Conservation (phyloP, 1,284 basidiomycete genomes). For the Rhizopogon parksii region DNA sequence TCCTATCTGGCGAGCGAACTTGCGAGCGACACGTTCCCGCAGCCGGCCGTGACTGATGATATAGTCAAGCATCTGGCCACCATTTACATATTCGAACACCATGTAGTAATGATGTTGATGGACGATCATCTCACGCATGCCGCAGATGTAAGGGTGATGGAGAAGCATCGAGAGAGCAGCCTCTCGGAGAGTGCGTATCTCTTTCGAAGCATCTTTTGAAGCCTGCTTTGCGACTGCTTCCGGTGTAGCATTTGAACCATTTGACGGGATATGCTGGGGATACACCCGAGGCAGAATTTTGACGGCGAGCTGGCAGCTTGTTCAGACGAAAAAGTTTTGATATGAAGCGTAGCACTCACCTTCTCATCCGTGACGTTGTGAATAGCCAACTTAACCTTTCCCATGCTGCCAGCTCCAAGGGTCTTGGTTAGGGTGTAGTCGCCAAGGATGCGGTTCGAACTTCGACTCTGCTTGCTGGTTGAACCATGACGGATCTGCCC, state of each 20-base stretch:
- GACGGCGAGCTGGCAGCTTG: conserved; percentile 77
- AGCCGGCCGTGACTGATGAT: conserved; percentile 98
- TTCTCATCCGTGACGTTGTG: conserved; percentile 89
- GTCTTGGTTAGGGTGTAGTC: conserved; percentile 98
- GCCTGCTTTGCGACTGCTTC: conserved; percentile 74
- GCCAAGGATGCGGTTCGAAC: conserved; percentile 68
- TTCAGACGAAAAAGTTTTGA: conserved; percentile 2
- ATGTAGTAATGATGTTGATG: conserved; percentile 98
- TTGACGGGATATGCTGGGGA: conserved; percentile 43
- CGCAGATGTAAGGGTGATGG: conserved; percentile 97
- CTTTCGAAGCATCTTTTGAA: conserved; percentile 90
- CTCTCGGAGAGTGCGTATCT: conserved; percentile 92
- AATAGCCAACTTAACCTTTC: conserved; percentile 95
- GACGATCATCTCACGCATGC: conserved; percentile 97
- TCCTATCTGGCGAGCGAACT: conserved; percentile 96
- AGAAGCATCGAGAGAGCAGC: conserved; percentile 90
- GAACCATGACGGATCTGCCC: conserved; percentile 27
- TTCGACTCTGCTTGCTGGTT: conserved; percentile 29
- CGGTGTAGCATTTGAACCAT: conserved; percentile 39
- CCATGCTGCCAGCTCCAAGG: conserved; percentile 97
- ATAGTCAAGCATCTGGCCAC: conserved; percentile 99
- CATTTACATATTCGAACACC: conserved; percentile 98
- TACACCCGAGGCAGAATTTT: conserved; percentile 91
- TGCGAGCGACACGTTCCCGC: conserved; percentile 89
- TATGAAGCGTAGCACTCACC: conserved; percentile 43